Conservation (phyloP, 768 basidiomycete genomes). For the Rhodotorula diobovata region DNA sequence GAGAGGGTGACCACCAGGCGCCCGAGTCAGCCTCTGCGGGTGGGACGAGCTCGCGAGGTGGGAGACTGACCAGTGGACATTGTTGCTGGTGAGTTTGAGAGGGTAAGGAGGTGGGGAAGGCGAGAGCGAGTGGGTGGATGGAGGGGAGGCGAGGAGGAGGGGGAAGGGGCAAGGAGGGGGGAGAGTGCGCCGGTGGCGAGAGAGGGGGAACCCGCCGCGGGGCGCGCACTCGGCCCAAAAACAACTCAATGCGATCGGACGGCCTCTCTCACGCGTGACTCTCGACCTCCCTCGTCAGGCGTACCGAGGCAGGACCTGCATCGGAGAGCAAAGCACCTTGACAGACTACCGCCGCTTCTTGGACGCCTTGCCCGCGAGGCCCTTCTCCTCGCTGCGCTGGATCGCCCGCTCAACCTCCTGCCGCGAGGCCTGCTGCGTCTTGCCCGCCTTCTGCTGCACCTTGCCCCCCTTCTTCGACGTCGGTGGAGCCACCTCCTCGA, state of each 20-base stretch:
- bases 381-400: not conserved
- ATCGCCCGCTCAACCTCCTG: not conserved
- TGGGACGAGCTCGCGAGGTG: not conserved
- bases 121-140: not conserved
- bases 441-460: not conserved
- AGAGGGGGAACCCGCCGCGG: too few species aligned
- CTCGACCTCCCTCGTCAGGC: too few species aligned
- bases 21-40: not conserved
- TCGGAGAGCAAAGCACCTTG: too few species aligned
- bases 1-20: not conserved
- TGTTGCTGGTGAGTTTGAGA: not conserved
- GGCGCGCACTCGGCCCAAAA: too few species aligned
- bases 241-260: too few species aligned
- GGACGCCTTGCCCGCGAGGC: not conserved
- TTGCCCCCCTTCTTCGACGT: not conserved
- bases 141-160: not conserved
- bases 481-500: constrained; percentile 7
- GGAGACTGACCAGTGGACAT: constrained; percentile 5
- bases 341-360: not conserved
- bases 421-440: not conserved
- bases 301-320: too few species aligned
- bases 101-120: not conserved
- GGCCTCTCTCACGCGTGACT: not conserved
- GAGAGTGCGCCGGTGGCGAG: not conserved
- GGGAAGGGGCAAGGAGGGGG: not conserved